Evolutionary conservation across 2,329 filamentous ascomycete species (phyloP).

Genomic region (Clonostachys solani): DNA sequence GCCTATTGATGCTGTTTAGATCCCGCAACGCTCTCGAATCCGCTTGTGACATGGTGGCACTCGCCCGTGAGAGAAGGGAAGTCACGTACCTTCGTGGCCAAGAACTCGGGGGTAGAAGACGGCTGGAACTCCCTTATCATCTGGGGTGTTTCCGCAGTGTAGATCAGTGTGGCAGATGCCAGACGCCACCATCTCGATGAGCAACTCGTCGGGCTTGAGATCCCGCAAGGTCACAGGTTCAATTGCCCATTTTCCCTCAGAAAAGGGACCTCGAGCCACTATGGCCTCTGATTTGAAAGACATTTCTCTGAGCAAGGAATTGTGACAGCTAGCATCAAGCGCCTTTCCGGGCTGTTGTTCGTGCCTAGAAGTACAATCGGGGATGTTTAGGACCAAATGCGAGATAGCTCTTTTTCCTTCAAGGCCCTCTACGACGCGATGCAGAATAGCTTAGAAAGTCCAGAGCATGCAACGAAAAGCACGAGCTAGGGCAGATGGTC

Average conservation of each 20-base stretch:
- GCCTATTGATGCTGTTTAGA: constrained; percentile 8
- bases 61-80: not conserved
- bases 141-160: constrained; percentile 29
- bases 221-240: constrained; percentile 19
- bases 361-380: too few species aligned
- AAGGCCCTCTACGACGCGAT: too few species aligned
- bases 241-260: constrained; percentile 21
- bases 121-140: constrained; percentile 6
- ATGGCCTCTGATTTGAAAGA: constrained; percentile 18
- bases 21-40: not conserved
- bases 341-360: too few species aligned
- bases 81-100: constrained; percentile 45
- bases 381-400: too few species aligned
- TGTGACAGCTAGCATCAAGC: too few species aligned
- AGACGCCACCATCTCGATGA: constrained; percentile 47
- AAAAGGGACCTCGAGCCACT: constrained; percentile 21
- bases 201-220: constrained; percentile 35
- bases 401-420: too few species aligned
- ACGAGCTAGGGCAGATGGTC: too few species aligned
- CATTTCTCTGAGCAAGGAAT: constrained; percentile 2
- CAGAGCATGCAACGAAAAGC: too few species aligned
- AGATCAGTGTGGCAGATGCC: constrained; percentile 54
- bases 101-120: constrained; percentile 25
- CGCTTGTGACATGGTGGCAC: not conserved
- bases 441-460: too few species aligned